Conservation (phyloP, 805 yeast genomes). For the Saccharomycopsis fermentans region DNA sequence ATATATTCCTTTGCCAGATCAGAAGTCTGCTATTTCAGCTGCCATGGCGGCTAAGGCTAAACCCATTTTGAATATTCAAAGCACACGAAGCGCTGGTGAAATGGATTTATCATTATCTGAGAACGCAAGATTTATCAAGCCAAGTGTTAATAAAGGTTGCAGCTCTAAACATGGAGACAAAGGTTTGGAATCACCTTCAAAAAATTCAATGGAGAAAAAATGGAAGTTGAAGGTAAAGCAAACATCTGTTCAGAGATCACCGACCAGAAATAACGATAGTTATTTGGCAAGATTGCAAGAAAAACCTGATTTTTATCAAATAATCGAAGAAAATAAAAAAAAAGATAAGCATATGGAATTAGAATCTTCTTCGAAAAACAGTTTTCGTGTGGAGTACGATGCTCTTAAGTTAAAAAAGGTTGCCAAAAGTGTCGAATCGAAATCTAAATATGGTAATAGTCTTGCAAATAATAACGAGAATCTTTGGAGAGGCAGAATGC, state of each 20-base stretch:
- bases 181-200: background rate
- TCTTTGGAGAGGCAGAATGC: too few species aligned
- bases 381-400: background rate
- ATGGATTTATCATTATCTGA: conserved; percentile 13
- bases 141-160: conserved; percentile 1
- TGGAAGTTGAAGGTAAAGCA: conserved; percentile 13
- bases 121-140: conserved; percentile 9
- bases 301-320: conserved; percentile 13
- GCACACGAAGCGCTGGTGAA: conserved; percentile 11
- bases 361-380: background rate
- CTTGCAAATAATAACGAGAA: background rate
- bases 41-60: conserved; percentile 16
- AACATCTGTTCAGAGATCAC: conserved; percentile 16
- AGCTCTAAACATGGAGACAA: background rate
- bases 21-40: conserved; percentile 17
- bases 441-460: background rate
- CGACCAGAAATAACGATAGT: conserved; percentile 11
- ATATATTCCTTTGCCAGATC: conserved; percentile 17
- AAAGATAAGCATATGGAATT: background rate
- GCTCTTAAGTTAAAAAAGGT: conserved; percentile 7
- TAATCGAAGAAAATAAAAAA: conserved; percentile 4
- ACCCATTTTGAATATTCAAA: conserved; percentile 6
- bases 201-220: background rate
- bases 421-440: background rate
- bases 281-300: conserved; percentile 9